phyloP scores from a whole-genome alignment of 1,139 yeast genomes.

The Pichia sp. region DNA sequence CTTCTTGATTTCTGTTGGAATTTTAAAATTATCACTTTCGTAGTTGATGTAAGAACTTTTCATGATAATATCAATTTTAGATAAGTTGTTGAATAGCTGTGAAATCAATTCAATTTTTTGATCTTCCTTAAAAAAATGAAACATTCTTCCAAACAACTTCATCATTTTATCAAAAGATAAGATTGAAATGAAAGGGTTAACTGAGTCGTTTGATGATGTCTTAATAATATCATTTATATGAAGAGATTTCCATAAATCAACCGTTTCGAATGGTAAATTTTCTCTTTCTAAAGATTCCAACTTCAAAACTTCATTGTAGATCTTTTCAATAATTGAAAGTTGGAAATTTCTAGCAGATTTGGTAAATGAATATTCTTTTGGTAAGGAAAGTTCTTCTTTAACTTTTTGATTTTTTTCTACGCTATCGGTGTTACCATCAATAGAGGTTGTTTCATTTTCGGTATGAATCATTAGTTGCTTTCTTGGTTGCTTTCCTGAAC shows the following conservation, averaged over 20 bases:
- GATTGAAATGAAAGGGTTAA: conserved; percentile 80
- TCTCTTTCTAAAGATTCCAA: conserved; percentile 81
- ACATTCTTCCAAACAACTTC: conserved; percentile 81
- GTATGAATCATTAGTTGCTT: conserved; percentile 60
- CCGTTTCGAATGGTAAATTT: conserved; percentile 43
- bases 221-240: conserved; percentile 43
- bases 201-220: conserved; percentile 42
- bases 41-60: conserved; percentile 73
- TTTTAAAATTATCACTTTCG: conserved; percentile 28
- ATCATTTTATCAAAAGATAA: conserved; percentile 82
- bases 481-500: conserved; percentile 82
- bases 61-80: conserved; percentile 69
- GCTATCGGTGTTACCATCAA: background rate
- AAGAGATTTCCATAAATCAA: conserved; percentile 69
- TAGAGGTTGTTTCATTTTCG: background rate
- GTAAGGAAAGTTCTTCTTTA: conserved; percentile 14
- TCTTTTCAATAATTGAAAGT: conserved; percentile 60
- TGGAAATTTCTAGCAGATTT: conserved; percentile 27
- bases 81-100: conserved; percentile 73
- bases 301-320: conserved; percentile 69
- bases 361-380: conserved; percentile 24
- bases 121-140: conserved; percentile 71
- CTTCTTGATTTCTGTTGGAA: conserved; percentile 50
- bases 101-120: conserved; percentile 76
- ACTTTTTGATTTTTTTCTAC: background rate